A percentile compares a stretch with the other conserved stretches of the same genome.
Conservation (phyloP, 2,329 filamentous ascomycete genomes). For the Rhexocercosporidium sp. region DNA sequence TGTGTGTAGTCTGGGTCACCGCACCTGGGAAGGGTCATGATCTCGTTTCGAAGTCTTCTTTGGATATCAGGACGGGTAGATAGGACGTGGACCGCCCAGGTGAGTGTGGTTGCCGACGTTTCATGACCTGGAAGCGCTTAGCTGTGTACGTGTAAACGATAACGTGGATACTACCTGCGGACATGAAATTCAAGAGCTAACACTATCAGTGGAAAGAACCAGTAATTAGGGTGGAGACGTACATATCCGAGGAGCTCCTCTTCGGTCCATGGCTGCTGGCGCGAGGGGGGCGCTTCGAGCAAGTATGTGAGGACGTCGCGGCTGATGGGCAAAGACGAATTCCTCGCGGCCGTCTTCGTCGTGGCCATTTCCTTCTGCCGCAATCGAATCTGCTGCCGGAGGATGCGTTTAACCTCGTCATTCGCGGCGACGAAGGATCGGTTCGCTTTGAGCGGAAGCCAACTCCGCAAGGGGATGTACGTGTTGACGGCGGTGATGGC, state of each 20-base stretch:
- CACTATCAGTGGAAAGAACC: neutral
- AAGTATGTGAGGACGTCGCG: constrained; percentile 6
- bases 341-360: neutral
- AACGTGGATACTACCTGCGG: too few relatives aligned
- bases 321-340: neutral
- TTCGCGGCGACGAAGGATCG: constrained; percentile 45
- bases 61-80: constrained; percentile 67
- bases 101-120: constrained; percentile 48
- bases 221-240: neutral
- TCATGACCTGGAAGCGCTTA: too few relatives aligned
- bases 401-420: constrained; percentile 42
- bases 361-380: constrained; percentile 37
- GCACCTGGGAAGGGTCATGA: constrained; percentile 63
- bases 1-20: constrained; percentile 47
- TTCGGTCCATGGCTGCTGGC: constrained; percentile 42
- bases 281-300: neutral
- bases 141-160: too few relatives aligned
- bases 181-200: constrained; percentile 42
- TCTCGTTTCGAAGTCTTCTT: constrained; percentile 66
- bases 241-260: constrained; percentile 47
- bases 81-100: constrained; percentile 64
- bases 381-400: constrained; percentile 42
- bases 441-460: constrained; percentile 49
- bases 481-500: constrained; percentile 33
- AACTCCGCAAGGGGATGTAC: constrained; percentile 36